Percentiles rank a stretch among this genome's conserved stretches.
These are phyloP conservation scores for Bisporella sp. DNA, from an alignment of 2,329 filamentous ascomycete species.

Conservation along the genomic window DNA sequence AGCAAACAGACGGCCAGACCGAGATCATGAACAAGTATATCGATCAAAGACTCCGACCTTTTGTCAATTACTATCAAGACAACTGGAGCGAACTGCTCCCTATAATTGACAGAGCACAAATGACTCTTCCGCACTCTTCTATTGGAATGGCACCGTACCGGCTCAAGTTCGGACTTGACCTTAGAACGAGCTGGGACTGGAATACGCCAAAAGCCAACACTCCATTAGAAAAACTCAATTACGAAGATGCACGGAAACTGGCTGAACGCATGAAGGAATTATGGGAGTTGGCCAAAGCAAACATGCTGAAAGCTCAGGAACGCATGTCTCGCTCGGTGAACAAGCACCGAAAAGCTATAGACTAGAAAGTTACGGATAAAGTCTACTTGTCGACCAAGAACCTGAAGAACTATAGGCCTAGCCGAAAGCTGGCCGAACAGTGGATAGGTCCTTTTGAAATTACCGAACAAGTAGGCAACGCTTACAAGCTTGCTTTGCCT, in stretches of 20 bases:
- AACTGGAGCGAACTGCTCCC: too few species aligned
- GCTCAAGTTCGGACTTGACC: not conserved
- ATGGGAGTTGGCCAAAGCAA: not conserved
- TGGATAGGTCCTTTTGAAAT: not conserved
- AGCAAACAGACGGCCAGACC: too few species aligned
- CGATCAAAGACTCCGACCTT: too few species aligned
- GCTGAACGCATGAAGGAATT: not conserved
- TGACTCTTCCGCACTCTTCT: too few species aligned
- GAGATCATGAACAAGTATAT: too few species aligned
- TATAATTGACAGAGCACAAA: too few species aligned
- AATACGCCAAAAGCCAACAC: not conserved
- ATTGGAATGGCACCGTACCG: not conserved
- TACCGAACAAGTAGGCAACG: not conserved
- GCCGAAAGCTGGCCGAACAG: not conserved
- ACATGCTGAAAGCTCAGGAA: not conserved
- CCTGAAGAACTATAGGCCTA: not conserved
- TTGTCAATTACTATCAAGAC: too few species aligned
- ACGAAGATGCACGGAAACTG: not conserved
- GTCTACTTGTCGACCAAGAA: not conserved
- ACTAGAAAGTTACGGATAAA: not conserved
- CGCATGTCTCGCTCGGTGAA: not conserved
- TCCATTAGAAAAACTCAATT: not conserved
- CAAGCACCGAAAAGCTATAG: not conserved
- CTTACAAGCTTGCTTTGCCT: not conserved
- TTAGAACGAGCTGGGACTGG: not conserved